These are phyloP conservation scores for Geranomyces variabilis DNA, from an alignment of 192 early-diverging fungal genomes.

Conservation along the genomic window DNA sequence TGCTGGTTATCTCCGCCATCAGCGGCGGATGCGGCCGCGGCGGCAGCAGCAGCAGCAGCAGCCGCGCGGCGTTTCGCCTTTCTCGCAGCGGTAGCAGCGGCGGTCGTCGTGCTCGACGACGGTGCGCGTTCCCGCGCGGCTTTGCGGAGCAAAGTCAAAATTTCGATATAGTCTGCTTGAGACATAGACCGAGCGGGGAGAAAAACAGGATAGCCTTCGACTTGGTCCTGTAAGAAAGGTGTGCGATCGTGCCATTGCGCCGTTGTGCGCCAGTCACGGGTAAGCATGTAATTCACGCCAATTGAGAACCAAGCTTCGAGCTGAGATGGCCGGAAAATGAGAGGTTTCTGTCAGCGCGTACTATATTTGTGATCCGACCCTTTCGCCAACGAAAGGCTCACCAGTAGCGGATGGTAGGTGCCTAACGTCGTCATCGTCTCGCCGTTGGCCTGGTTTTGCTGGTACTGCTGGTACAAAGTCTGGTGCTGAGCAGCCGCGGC, in stretches of 20 bases:
- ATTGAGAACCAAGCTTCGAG: constrained; percentile 46
- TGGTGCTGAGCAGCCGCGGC: background rate
- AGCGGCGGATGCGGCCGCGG: background rate
- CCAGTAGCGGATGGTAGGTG: constrained; percentile 47
- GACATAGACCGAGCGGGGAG: constrained; percentile 45
- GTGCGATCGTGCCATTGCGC: constrained; percentile 40
- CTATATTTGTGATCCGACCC: too few relatives aligned
- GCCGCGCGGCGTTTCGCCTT: background rate
- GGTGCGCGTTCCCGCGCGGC: background rate
- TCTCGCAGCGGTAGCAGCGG: background rate
- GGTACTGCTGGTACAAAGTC: background rate
- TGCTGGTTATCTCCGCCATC: background rate
- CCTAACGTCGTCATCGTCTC: constrained; percentile 28
- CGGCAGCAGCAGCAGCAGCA: background rate
- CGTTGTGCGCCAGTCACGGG: constrained; percentile 39
- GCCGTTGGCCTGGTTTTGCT: background rate
- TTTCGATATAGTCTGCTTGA: constrained; percentile 49
- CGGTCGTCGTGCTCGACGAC: background rate
- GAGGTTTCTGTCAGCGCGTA: background rate
- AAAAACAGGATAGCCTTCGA: constrained; percentile 50
- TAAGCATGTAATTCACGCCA: constrained; percentile 44
- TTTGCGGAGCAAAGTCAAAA: constrained; percentile 29
- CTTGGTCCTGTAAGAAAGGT: constrained; percentile 19
- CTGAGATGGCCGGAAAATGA: background rate
- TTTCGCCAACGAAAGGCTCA: background rate